Base-by-base conservation (phyloP, 2,329 filamentous ascomycete species). In the Neophaeococcomyces mojaviensis region DNA sequence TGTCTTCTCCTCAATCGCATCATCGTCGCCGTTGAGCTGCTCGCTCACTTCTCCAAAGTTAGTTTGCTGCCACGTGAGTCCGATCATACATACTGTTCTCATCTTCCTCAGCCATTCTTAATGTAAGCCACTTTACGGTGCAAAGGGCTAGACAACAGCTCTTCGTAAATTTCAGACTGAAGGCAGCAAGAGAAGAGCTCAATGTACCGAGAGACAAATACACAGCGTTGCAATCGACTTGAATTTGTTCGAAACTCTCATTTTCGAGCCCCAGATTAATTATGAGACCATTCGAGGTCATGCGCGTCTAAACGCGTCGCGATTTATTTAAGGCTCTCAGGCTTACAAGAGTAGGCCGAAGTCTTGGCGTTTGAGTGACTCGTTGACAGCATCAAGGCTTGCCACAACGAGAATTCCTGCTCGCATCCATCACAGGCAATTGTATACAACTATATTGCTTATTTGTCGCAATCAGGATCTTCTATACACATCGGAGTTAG, bases 21-120 rank as follows among this genome's bases (percentile, higher is more conserved):
- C 50, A 13, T 56, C 86, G 73, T 98, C 92, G 58, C 97, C 97
- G 68, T 97, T 88, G 50, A 94, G 75, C 68, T 94, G 88, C 36
- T 59, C 55, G 44, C 55, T 58, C 52, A 57, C 56, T 59, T 31
- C 15, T 16, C 16, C 7, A 34, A 12, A 18, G 13, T 35, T 38
- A 50, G 47, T 41, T 24, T 28, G 28, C 24, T 26, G 20, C 3
- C 19, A 34, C n/a, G 18, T 6, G 24, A n/a, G 12, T 22, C n/a
- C 45, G 49, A 47, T 36, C 39, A 18, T 30, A 45, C 54, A 35
- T 52, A 58, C 56, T 51, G 19, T 56, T 56, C 19, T 58, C 56
- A 33, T 58, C 56, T 7, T 56, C 53, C 22, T 58, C 56, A 12
- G 54, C 55, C 55, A 58, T 57, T 20, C n/a, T 46, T 43, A 8